These are phyloP conservation scores for Mycena vulgaris DNA, from an alignment of 768 basidiomycete genomes.

Conservation along the genomic window DNA sequence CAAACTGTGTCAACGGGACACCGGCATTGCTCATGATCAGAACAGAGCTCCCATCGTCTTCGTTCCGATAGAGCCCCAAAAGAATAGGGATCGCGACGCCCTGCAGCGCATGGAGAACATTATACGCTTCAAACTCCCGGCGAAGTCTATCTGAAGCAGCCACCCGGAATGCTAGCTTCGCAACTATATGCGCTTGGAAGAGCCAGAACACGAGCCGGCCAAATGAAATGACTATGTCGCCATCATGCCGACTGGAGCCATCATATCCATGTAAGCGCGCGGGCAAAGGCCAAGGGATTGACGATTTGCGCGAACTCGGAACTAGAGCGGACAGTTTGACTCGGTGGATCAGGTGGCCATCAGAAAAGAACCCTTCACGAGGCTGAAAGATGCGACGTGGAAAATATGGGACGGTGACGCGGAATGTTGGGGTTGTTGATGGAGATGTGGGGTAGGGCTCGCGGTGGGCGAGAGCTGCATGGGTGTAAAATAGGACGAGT, in stretches of 20 bases:
- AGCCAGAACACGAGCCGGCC: slow-evolving; percentile 7
- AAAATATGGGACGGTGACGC: background rate
- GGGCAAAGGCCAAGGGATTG: background rate
- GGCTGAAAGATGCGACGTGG: slow-evolving; percentile 1
- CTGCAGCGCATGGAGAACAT: background rate
- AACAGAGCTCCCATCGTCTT: slow-evolving; percentile 1
- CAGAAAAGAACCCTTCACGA: background rate
- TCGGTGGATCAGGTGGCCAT: slow-evolving; percentile 8
- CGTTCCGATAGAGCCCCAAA: slow-evolving; percentile 15
- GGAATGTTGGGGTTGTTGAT: background rate
- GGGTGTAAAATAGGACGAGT: slow-evolving; percentile 7
- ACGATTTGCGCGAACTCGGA: background rate
- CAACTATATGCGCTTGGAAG: background rate
- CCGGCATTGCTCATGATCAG: slow-evolving; percentile 1
- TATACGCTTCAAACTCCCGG: slow-evolving; percentile 9
- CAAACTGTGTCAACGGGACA: slow-evolving; percentile 1
- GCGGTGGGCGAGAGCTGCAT: background rate
- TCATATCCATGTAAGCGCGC: background rate
- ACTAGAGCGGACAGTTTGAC: background rate
- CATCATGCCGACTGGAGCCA: background rate
- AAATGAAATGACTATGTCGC: slow-evolving; percentile 5
- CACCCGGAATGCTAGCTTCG: background rate
- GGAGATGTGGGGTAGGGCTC: background rate
- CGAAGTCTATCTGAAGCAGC: background rate
- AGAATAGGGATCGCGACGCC: background rate